Evolutionary conservation across 2,329 filamentous ascomycete species (phyloP), one percentile per base, ranked within the genome.

Genomic region (Botrytis fabae): DNA sequence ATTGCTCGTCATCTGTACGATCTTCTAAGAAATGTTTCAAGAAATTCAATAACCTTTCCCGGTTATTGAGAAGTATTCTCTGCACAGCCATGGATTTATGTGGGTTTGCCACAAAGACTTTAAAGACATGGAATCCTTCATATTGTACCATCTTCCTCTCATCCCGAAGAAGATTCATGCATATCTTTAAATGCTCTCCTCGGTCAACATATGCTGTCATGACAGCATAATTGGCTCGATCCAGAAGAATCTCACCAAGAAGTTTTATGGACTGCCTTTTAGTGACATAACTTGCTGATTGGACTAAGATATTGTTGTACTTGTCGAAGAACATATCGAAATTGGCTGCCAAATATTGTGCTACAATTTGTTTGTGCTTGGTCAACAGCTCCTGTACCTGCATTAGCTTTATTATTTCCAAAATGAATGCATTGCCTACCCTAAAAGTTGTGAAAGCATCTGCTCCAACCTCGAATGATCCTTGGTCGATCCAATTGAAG

Each of bases 141-240:
- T 99, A 99, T 83, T 98, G 96, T 75, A 99, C 96, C 95, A 99
- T 99, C 83, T 97, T 96, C 78, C 95, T 90, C 82, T 98, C 95
- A 82, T 98, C 96, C 77, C 94, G 91, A 75, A 99, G 85, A 74
- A 99, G 86, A 82, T 97, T 98, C 96, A 99, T 99, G 85, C 95
- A 96, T 76, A 98, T 92, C 85, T 99, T 99, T 78, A 99, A 88
- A 81, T 99, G 95, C 81, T 98, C 95, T 74, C 95, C 95, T 66
- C 92, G 91, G 82, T 97, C 95, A 73, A 99, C 96, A 81, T 98
- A 99, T 75, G 92, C 90, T 73, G 95, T 98, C 96, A 99, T 99
- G 80, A 98, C 94, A 80, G 91, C 94, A 85, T 99, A 99, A 83
- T 99, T 98, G 76, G 95, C 94, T 61, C 96, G 90, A 82, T 98